A percentile compares a stretch with the other conserved stretches of the same genome.
These are phyloP conservation scores for Fragaria ananassa DNA, from an alignment of 306 rosid species.

Conservation along the genomic window DNA sequence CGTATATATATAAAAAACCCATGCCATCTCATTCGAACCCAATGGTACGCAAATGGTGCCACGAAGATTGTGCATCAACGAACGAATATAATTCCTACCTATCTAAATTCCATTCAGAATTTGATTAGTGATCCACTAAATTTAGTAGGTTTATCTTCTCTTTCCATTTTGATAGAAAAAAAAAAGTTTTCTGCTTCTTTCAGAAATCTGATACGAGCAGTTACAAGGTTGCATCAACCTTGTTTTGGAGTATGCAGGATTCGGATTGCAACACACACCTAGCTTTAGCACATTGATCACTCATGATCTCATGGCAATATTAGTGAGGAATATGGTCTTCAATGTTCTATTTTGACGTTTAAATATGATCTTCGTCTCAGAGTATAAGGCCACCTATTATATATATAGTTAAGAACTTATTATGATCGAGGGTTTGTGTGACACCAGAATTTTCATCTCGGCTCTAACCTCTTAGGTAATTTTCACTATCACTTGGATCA, in stretches of 20 bases:
- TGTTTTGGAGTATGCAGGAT: background rate
- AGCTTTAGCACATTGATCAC: background rate
- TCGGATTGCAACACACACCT: background rate
- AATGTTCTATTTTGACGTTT: background rate
- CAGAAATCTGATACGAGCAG: background rate
- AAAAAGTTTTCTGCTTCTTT: too few species aligned
- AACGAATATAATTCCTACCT: background rate
- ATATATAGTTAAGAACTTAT: too few species aligned
- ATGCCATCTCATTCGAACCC: background rate
- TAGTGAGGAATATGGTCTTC: background rate
- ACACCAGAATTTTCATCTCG: too few species aligned
- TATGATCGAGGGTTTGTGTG: too few species aligned
- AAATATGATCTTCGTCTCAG: too few species aligned
- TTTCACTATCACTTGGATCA: background rate
- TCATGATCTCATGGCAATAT: too few species aligned
- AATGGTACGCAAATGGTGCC: conserved; percentile 18
- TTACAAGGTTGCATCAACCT: background rate
- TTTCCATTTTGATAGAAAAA: too few species aligned
- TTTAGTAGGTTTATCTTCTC: background rate
- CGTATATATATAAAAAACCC: background rate
- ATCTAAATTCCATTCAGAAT: background rate
- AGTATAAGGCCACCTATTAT: too few species aligned
- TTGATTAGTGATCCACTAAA: background rate
- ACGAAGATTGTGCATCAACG: background rate
- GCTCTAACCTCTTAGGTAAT: too few species aligned